Base-by-base conservation (phyloP, 2,329 filamentous ascomycete species). In the Dothidotthia symphoricarpi region DNA sequence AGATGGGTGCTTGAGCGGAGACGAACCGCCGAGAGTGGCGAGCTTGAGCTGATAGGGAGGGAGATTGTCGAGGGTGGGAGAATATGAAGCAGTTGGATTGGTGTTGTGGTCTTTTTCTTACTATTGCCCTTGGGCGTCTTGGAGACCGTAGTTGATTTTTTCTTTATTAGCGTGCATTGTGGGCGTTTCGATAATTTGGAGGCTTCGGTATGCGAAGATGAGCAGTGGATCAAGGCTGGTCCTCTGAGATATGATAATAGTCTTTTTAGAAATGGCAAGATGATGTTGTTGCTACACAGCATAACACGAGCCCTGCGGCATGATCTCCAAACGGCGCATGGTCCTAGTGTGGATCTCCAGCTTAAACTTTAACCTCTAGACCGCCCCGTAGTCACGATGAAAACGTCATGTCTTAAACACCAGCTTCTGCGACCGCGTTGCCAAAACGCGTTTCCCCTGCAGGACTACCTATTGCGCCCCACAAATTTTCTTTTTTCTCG, bases 1-100 rank as follows among this genome's bases (percentile, higher is more conserved):
- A 69, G 82, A 30, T 88, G 84, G 85, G 77, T 88, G 6, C 69
- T 88, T 50, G 85, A 88, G 63, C 69, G 83, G 24, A 72, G 83
- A 35, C 70, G 84, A 24, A 85, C 81, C 3, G 80, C 73, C 1
- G 83, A 86, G 53, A 75, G 71, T 41, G 83, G 83, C 1, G 75
- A 84, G 60, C 64, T 83, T 36, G 80, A 85, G 57, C 64, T 86
- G n/a, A 64, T 85, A 3, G 81, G 78, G 29, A 70, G 83, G 36
- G 79, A 85, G 59, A 70, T 86, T 41, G 75, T 86, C 8, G 75
- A 78, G 44, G 78, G 79, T 0, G 72, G 71, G 44, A 68, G 60
- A 28, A 64, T 64, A 17, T 58, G 24, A 43, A 19, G 22, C 17
- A 12, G 22, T n/a, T n/a, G 13, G 11, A 11, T 34, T 34, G 16